phyloP scores from a whole-genome alignment of 1,284 basidiomycete species.

The Ganoderma sinense region DNA sequence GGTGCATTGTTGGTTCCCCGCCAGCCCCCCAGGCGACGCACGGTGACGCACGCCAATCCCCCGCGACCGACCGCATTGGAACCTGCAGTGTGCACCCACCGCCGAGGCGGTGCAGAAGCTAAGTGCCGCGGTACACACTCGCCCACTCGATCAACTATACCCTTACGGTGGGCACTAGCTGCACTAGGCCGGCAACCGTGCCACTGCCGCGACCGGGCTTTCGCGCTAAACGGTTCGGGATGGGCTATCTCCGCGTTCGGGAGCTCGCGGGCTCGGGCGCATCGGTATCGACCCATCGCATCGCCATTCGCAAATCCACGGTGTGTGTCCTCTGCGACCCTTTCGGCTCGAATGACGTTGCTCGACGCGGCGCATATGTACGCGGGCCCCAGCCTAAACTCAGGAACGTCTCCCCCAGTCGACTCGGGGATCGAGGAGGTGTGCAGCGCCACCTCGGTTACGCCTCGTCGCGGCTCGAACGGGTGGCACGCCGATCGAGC shows the following conservation, averaged over 20 bases:
- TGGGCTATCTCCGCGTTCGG: conserved; percentile 1
- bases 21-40: not conserved
- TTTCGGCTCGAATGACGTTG: not conserved
- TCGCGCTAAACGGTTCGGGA: conserved; percentile 4
- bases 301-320: conserved; percentile 2
- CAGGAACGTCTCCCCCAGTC: not conserved
- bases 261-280: not conserved
- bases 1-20: not conserved
- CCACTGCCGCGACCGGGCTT: not conserved
- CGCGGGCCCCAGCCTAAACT: not conserved
- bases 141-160: conserved; percentile 1
- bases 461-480: not conserved
- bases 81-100: not conserved
- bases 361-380: not conserved
- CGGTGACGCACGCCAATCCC: not conserved
- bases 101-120: not conserved
- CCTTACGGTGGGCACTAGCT: not conserved
- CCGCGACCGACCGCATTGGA: not conserved
- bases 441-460: conserved; percentile 4
- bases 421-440: not conserved
- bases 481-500: not conserved
- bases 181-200: not conserved
- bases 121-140: conserved; percentile 4
- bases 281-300: conserved; percentile 1
- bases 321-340: not conserved